These are phyloP conservation scores for Boletus smithii DNA, from an alignment of 1,284 basidiomycete species.

Conservation along the genomic window DNA sequence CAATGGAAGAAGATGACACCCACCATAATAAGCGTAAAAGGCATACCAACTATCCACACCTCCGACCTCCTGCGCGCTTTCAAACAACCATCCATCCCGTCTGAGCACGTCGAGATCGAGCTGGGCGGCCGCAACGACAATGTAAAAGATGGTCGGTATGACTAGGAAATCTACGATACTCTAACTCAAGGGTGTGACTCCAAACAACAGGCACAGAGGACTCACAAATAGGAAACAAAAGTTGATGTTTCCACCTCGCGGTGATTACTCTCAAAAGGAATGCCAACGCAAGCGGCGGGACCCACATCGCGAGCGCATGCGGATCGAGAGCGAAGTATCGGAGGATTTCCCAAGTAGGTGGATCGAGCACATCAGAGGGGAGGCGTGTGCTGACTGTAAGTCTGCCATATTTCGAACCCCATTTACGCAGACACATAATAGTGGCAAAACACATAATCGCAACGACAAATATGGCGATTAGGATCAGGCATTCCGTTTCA, in stretches of 20 bases:
- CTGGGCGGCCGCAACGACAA: constrained; percentile 64
- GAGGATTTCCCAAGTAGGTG: constrained; percentile 64
- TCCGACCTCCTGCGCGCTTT: constrained; percentile 49
- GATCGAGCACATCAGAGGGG: constrained; percentile 73
- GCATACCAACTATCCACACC: constrained; percentile 72
- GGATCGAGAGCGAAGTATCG: constrained; percentile 56
- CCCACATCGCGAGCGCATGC: constrained; percentile 71
- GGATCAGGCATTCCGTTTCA: not conserved
- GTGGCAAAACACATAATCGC: not conserved
- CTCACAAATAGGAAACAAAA: constrained; percentile 88
- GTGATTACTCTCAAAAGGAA: constrained; percentile 81
- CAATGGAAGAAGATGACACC: constrained; percentile 21
- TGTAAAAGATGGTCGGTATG: constrained; percentile 85
- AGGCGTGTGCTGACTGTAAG: constrained; percentile 83
- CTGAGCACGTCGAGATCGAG: constrained; percentile 65
- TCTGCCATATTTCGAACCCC: constrained; percentile 35
- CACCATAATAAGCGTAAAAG: constrained; percentile 78
- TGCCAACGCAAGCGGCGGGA: constrained; percentile 75
- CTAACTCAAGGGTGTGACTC: not conserved
- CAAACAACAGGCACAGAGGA: constrained; percentile 12
- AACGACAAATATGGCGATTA: constrained; percentile 1
- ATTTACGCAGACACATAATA: not conserved
- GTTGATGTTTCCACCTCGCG: constrained; percentile 77
- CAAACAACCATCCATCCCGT: constrained; percentile 84
- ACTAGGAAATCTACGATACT: constrained; percentile 69